Percentiles rank a stretch among this genome's conserved stretches.
Evolutionary conservation across 2,329 filamentous ascomycete genomes (phyloP).

Genomic region (Didymella sp.): DNA sequence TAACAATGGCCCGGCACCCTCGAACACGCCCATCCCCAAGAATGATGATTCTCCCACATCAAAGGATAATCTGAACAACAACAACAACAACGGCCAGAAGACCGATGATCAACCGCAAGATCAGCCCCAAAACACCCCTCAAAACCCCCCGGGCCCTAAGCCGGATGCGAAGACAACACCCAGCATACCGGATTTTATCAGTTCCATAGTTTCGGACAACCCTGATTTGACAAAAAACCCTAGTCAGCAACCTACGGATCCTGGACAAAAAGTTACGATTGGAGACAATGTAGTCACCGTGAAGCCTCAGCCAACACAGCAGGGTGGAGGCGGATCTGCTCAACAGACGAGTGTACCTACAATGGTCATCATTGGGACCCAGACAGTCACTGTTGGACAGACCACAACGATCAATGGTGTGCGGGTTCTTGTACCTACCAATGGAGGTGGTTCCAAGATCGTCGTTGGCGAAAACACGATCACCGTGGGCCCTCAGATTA

Average conservation of each 20-base stretch:
- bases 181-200: slow-evolving; percentile 23
- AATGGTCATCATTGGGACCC: slow-evolving; percentile 33
- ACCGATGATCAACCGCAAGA: slow-evolving; percentile 9
- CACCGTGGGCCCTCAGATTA: slow-evolving; percentile 28
- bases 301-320: slow-evolving; percentile 24
- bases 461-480: slow-evolving; percentile 42
- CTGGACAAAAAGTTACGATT: slow-evolving; percentile 29
- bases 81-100: slow-evolving; percentile 4
- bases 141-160: neutral
- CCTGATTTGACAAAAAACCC: slow-evolving; percentile 15
- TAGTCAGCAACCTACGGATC: slow-evolving; percentile 8
- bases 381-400: slow-evolving; percentile 42
- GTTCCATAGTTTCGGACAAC: slow-evolving; percentile 26
- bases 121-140: slow-evolving; percentile 9
- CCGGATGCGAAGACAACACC: slow-evolving; percentile 12
- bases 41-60: slow-evolving; percentile 6
- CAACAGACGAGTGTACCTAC: slow-evolving; percentile 23
- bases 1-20: slow-evolving; percentile 6
- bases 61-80: neutral
- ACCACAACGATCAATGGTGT: slow-evolving; percentile 43
- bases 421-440: slow-evolving; percentile 34
- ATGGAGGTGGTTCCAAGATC: slow-evolving; percentile 31
- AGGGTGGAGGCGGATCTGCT: slow-evolving; percentile 17
- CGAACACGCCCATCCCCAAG: slow-evolving; percentile 6
- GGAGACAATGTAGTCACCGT: slow-evolving; percentile 30